Evolutionary conservation across 2,329 filamentous ascomycete genomes (phyloP), one percentile per base, ranked within the genome.

Genomic region (Pseudocercospora pini-densiflorae): DNA sequence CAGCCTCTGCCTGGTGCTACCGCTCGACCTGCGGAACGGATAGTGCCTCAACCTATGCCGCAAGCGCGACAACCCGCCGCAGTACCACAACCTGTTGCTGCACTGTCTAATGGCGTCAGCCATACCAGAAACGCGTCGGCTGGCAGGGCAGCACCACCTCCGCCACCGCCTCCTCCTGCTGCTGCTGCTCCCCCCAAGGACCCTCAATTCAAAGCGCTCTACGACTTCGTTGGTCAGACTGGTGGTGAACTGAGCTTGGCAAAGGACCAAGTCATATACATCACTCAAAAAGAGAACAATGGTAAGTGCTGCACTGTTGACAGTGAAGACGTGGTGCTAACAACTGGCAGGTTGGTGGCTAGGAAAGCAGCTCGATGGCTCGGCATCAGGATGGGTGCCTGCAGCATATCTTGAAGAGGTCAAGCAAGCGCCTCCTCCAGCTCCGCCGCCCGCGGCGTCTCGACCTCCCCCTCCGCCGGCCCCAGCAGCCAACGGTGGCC

Each of bases 261-360:
- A 65, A 89, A 91, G 59, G 93, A 91, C 59, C 92, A 98, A 69
- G 80, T 97, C 58, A 87, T 99, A 61, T 89, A 96, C 78, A 89
- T 99, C 76, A 87, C 96, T n/a, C 91, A 95, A 76, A 97, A 97
- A 80, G 94, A 97, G 80, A 90, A 87, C 78, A 98, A 98, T 77
- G 95, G 94, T 97, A 87, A 79, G 90, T 53, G 16, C n/a, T 19
- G 40, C 40, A 5, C 40, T 43, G n/a, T n/a, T 43, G 16, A 19
- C 14, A 43, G 19, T 5, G 12, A n/a, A 43, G 40, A 43, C 40
- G 8, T 7, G n/a, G 40, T 43, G 40, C 71, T 64, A 61, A 78
- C 77, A 64, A 73, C 60, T 61, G 49, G 45, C 72, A 97, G 94
- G 95, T 61, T 99, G 95, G 95, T 98, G 94, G 94, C 85, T 98